Conservation (phyloP, 768 basidiomycete genomes). For the Hydnum rufescens region DNA sequence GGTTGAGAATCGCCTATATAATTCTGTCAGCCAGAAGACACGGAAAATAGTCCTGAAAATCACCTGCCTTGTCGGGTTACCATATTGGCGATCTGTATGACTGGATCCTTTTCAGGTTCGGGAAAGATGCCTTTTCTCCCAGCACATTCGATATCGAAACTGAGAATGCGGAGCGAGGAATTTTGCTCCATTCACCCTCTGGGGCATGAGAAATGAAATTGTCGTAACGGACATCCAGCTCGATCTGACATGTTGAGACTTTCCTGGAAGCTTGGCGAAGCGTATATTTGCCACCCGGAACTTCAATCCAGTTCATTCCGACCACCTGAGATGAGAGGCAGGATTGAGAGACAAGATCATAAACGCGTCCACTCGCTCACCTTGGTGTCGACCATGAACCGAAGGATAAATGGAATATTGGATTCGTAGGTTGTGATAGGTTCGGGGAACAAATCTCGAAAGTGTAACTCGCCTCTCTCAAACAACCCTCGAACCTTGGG, state of each 20-base stretch:
- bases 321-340: constrained; percentile 43
- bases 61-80: constrained; percentile 79
- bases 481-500: constrained; percentile 73
- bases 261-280: constrained; percentile 38
- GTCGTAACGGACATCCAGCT: constrained; percentile 69
- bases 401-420: constrained; percentile 74
- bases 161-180: constrained; percentile 82
- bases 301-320: constrained; percentile 99
- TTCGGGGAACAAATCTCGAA: constrained; percentile 34
- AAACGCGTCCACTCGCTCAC: constrained; percentile 22
- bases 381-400: constrained; percentile 97
- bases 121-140: constrained; percentile 96
- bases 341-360: not conserved
- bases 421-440: constrained; percentile 69
- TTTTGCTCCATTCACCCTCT: constrained; percentile 79
- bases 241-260: constrained; percentile 74
- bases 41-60: not conserved
- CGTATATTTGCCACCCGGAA: constrained; percentile 64
- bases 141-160: constrained; percentile 98
- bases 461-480: constrained; percentile 55
- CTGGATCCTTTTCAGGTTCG: constrained; percentile 73
- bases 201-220: constrained; percentile 77
- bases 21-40: not conserved
- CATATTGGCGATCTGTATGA: constrained; percentile 99
- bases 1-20: constrained; percentile 67